Evolutionary conservation across 106 monocot genomes (phyloP), one percentile per base, ranked within the genome.

Genomic region (Triglochin maritima): DNA sequence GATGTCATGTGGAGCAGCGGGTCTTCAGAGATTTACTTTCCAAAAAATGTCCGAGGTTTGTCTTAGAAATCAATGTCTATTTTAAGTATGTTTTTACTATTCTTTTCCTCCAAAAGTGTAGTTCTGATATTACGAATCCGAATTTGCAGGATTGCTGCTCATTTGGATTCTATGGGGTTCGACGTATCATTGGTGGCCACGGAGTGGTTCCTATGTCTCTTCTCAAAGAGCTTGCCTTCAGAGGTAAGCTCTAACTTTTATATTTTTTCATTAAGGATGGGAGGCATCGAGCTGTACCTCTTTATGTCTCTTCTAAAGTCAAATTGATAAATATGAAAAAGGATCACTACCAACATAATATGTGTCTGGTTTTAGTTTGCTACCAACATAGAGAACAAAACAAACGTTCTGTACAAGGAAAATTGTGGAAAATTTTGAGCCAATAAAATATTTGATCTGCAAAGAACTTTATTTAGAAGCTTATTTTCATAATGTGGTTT

Each of bases 221-320:
- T 93, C 75, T 88, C 83, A n/a, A 93, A 93, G 71, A 88, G 88
- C 73, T 81, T 93, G 70, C 92, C 92, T 67, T 88, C 92, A 65
- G 92, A 93, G 88, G 92, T 93, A 44, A 63, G 47, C 7, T 11
- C 13, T 12, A 10, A 57, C 10, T 4, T 48, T 17, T 8, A 6
- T 64, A 4, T 63, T 6, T 63, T 17, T 54, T 52, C 59, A 4
- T 57, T 44, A 70, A 29, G 29, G 1, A 29, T 29, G 29, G 29
- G 29, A n/a, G 29, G 29, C 29, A 29, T 29, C 29, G 1, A 29
- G 29, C 29, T 29, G 29, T 29, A 29, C 1, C 29, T 29, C 29
- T 29, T 0, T 29, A 29, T 29, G 29, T 29, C 1, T 29, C 29
- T 29, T 29, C 29, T 29, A 29, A 29, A 29, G 1, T 29, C 29